A percentile compares a stretch with the other conserved stretches of the same genome.
phyloP scores from a whole-genome alignment of 805 yeast species.

The Teunomyces tritomae region DNA sequence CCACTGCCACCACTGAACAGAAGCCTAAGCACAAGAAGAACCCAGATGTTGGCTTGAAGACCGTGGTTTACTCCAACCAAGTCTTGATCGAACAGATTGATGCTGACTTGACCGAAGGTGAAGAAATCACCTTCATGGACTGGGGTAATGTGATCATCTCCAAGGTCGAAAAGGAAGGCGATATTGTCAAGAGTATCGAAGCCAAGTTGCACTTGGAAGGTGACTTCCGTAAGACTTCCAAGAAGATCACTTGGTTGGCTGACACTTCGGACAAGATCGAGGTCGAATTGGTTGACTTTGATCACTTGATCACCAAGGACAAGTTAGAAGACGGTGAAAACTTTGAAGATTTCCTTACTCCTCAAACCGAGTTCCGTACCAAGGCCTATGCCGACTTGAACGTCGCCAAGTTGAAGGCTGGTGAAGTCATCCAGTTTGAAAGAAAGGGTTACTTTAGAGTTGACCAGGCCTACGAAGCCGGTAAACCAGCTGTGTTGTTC shows the following conservation, averaged over 20 bases:
- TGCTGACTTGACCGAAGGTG: constrained; percentile 24
- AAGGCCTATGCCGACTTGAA: constrained; percentile 26
- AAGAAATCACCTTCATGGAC: constrained; percentile 32
- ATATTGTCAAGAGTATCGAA: constrained; percentile 22
- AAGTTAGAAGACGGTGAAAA: constrained; percentile 31
- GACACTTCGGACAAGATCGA: constrained; percentile 25
- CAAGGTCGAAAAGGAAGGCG: constrained; percentile 23
- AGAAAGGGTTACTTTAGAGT: constrained; percentile 31
- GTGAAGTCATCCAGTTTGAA: constrained; percentile 27
- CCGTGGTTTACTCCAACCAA: constrained; percentile 18
- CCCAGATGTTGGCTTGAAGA: constrained; percentile 26
- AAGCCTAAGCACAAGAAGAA: constrained; percentile 32
- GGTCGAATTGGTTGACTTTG: constrained; percentile 28
- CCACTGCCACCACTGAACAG: constrained; percentile 17
- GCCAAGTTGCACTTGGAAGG: constrained; percentile 32
- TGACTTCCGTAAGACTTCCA: constrained; percentile 31
- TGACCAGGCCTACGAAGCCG: constrained; percentile 19
- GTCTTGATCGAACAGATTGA: constrained; percentile 27
- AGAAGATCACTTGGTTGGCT: constrained; percentile 32
- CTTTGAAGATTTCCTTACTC: constrained; percentile 29
- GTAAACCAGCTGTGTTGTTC: constrained; percentile 24
- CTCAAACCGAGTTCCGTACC: constrained; percentile 24
- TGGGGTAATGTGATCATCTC: constrained; percentile 30
- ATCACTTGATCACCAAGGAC: constrained; percentile 34
- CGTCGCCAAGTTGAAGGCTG: constrained; percentile 22